phyloP scores from a whole-genome alignment of 805 yeast genomes.

The Wickerhamomyces tratensis region DNA sequence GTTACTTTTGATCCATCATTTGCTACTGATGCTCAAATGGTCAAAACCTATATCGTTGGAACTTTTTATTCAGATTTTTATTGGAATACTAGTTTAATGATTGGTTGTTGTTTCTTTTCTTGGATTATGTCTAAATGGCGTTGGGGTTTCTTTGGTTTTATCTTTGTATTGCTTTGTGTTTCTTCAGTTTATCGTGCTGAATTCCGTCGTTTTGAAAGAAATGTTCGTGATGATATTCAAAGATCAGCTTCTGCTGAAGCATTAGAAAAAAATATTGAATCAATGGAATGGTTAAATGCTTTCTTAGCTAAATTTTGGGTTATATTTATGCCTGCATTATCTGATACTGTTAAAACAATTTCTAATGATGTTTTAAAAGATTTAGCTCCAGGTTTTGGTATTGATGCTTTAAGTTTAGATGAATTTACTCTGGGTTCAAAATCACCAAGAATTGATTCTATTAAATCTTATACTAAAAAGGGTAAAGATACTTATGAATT shows the following conservation, averaged over 20 bases:
- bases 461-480: constrained; percentile 62
- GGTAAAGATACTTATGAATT: constrained; percentile 63
- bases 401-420: constrained; percentile 62
- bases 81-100: constrained; percentile 52
- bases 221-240: constrained; percentile 67
- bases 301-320: constrained; percentile 80
- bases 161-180: constrained; percentile 48
- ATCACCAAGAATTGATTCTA: constrained; percentile 65
- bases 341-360: constrained; percentile 61
- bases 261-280: constrained; percentile 54
- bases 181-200: constrained; percentile 64
- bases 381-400: constrained; percentile 76
- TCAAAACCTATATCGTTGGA: constrained; percentile 56
- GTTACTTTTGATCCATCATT: constrained; percentile 14
- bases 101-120: constrained; percentile 65
- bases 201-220: constrained; percentile 65
- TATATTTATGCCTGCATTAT: constrained; percentile 77
- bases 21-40: constrained; percentile 21
- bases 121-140: constrained; percentile 59
- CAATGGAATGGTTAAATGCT: constrained; percentile 75
- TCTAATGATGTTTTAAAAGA: constrained; percentile 63
- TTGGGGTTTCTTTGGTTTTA: constrained; percentile 53
- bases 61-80: constrained; percentile 65
- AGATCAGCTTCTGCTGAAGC: constrained; percentile 56
- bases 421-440: constrained; percentile 76